phyloP scores from a whole-genome alignment of 495 filamentous ascomycete genomes.

The Lophiostoma macrostomum region DNA sequence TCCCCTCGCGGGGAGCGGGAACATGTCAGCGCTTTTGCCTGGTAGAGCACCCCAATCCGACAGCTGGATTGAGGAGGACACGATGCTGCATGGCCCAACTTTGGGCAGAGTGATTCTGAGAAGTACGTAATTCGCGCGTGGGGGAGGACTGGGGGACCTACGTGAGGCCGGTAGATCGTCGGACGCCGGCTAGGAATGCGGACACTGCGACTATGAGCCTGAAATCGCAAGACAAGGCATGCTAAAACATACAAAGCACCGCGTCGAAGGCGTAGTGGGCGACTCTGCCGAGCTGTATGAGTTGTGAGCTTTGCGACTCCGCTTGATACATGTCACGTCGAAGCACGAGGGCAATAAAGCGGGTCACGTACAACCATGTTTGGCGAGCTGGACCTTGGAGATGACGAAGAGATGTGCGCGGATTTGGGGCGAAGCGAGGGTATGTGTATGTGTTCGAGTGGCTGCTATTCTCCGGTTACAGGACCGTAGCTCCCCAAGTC shows the following conservation, averaged over 20 bases:
- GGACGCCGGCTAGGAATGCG: slow-evolving; percentile 91
- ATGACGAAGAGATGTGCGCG: not conserved
- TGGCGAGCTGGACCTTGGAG: not conserved
- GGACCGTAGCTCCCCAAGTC: too few relatives aligned
- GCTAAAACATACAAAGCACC: slow-evolving; percentile 66
- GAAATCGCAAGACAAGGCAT: not conserved
- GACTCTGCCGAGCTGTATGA: slow-evolving; percentile 76
- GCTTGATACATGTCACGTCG: not conserved
- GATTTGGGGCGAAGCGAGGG: not conserved
- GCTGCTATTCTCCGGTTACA: too few relatives aligned
- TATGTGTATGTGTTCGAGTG: not conserved
- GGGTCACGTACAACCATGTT: slow-evolving; percentile 39
- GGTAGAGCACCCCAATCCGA: too few relatives aligned
- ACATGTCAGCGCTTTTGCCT: slow-evolving; percentile 38
- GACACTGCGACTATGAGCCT: slow-evolving; percentile 60
- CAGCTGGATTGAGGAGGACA: too few relatives aligned
- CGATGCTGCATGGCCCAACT: too few relatives aligned
- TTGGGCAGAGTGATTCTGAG: too few relatives aligned
- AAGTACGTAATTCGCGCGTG: slow-evolving; percentile 16
- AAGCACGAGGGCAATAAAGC: slow-evolving; percentile 10
- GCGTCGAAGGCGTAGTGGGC: slow-evolving; percentile 97
- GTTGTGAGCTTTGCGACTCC: slow-evolving; percentile 23
- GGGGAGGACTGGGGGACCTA: slow-evolving; percentile 53
- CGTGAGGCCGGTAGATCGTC: slow-evolving; percentile 95
- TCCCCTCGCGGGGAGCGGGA: slow-evolving; percentile 41